Evolutionary conservation across 805 yeast species (phyloP), one percentile per base, ranked within the genome.

Genomic region (Cephaloascus albidus): DNA sequence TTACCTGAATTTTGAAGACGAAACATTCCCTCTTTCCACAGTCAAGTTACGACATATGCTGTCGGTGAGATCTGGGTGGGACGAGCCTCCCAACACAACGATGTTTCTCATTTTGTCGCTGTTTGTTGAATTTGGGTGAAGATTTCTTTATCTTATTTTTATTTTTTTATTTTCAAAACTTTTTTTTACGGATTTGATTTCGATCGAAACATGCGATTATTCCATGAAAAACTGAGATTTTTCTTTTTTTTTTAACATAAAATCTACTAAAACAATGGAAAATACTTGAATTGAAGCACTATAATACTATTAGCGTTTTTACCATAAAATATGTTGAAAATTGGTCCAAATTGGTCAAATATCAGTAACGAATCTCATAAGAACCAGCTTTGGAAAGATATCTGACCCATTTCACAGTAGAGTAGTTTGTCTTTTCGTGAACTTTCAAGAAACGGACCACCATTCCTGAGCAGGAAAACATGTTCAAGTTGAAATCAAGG

Each of bases 1-100:
- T 4, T 12, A 40, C 20, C 15, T 30, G 54, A 77, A 76, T 54
- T 81, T 81, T 43, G 76, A 76, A 42, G 80, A 67, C 36, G 68
- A 67, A 15, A 83, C 85, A 20, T 71, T 66, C 4, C 94, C 89
- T 42, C 77, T 74, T 18, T 79, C 79, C 14, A 88, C 65, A n/a
- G 87, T 81, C 36, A 93, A 64, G 51, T 81, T 80, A 10, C 75
- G 71, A 60, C 96, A 87, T 33, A 93, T 88, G 43, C 78, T 63
- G 30, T 70, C 71, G 3, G 90, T 81, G 38, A 93, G 72, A 6
- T 71, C 72, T 3, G 95, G 93, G 55, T 93, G 95, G 10, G 96
- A 83, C 28, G 86, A 76, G 31, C 98, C 97, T 16, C 96, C 89
- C 52, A 93, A 76, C 15, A 93, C 83, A 19, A 88, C 80, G 41